Evolutionary conservation across 78 protist species (phyloP).

Genomic region (Pelomyxa schiedti): DNA sequence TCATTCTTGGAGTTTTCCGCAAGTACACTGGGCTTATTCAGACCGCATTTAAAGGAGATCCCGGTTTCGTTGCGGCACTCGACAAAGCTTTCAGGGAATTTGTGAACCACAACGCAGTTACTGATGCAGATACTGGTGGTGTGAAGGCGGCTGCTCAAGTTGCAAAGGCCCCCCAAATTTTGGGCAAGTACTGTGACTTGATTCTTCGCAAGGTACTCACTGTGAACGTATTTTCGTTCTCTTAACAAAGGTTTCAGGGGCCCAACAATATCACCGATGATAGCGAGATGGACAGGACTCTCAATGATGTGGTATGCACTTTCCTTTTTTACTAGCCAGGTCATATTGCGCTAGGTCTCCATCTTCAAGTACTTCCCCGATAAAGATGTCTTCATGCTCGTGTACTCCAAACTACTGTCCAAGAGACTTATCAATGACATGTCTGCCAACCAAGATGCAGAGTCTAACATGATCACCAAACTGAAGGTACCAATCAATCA

Average conservation of each 20-base stretch:
- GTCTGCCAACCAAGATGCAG: constrained; percentile 49
- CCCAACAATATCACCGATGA: constrained; percentile 43
- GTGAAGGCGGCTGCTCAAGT: too few species aligned
- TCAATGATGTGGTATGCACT: constrained; percentile 31
- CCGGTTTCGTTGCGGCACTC: constrained; percentile 27
- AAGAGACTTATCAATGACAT: constrained; percentile 38
- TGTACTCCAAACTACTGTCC: constrained; percentile 39
- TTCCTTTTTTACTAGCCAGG: too few species aligned
- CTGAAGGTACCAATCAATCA: too few species aligned
- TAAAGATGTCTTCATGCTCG: constrained; percentile 51
- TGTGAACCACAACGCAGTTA: constrained; percentile 36
- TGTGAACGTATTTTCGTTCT: too few species aligned
- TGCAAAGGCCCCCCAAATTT: constrained; percentile 27
- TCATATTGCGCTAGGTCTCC: too few species aligned
- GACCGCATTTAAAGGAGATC: constrained; percentile 14
- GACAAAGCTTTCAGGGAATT: constrained; percentile 27
- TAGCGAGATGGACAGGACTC: constrained; percentile 30
- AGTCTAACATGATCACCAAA: constrained; percentile 44
- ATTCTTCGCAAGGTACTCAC: too few species aligned
- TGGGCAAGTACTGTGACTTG: constrained; percentile 47
- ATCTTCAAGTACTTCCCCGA: constrained; percentile 50
- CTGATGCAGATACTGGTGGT: constrained; percentile 11
- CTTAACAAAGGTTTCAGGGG: too few species aligned
- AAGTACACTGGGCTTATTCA: constrained; percentile 30
- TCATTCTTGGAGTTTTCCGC: constrained; percentile 18